These are phyloP conservation scores for Hypoxylon sp. DNA, from an alignment of 2,329 filamentous ascomycete species.

Conservation along the genomic window DNA sequence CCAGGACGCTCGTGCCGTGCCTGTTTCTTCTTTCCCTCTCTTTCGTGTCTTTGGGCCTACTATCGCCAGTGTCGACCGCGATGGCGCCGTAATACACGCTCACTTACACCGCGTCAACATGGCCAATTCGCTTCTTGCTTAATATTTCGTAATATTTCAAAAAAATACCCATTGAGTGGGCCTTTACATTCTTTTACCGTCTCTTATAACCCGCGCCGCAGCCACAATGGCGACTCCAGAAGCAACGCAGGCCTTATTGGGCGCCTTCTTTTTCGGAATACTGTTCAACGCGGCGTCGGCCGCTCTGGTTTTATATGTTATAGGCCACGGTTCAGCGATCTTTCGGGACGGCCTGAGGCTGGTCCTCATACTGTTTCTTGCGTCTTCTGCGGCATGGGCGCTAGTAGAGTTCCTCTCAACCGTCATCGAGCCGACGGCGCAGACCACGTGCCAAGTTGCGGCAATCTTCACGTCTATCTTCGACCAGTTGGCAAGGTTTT, in stretches of 20 bases:
- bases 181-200: slow-evolving; percentile 54
- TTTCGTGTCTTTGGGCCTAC: slow-evolving; percentile 36
- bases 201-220: slow-evolving; percentile 50
- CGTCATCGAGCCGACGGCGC: slow-evolving; percentile 61
- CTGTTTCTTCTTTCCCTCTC: slow-evolving; percentile 31
- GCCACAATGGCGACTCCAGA: slow-evolving; percentile 62
- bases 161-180: slow-evolving; percentile 64
- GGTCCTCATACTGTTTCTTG: slow-evolving; percentile 71
- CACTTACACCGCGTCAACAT: slow-evolving; percentile 35
- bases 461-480: slow-evolving; percentile 68
- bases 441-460: slow-evolving; percentile 65
- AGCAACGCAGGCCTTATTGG: slow-evolving; percentile 65
- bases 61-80: slow-evolving; percentile 39
- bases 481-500: slow-evolving; percentile 69
- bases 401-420: slow-evolving; percentile 66
- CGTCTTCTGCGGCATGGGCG: slow-evolving; percentile 68
- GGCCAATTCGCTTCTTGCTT: slow-evolving; percentile 53
- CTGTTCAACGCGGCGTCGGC: slow-evolving; percentile 67
- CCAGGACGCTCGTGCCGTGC: slow-evolving; percentile 4
- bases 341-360: slow-evolving; percentile 74
- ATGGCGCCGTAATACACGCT: slow-evolving; percentile 42
- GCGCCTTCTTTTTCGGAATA: slow-evolving; percentile 70
- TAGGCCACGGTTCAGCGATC: slow-evolving; percentile 64
- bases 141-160: slow-evolving; percentile 52
- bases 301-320: slow-evolving; percentile 62